Percentiles rank a stretch among this genome's conserved stretches.
phyloP scores from a whole-genome alignment of 345 rosid genomes.

The Hypericum androsaemum region DNA sequence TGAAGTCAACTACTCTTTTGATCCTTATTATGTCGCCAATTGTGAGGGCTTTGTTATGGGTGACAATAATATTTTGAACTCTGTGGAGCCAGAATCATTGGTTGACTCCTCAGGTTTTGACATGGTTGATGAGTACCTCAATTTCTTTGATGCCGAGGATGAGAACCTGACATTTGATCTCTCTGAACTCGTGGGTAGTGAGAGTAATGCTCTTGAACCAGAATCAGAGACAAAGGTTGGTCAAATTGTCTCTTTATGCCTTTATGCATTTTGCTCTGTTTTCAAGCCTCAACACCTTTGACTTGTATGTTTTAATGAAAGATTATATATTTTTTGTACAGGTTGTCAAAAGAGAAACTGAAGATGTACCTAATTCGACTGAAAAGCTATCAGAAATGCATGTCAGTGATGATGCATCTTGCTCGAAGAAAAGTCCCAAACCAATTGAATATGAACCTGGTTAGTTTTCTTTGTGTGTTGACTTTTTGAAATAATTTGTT shows the following conservation, averaged over 20 bases:
- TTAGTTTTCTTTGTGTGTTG: slow-evolving; percentile 17
- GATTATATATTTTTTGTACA: slow-evolving; percentile 18
- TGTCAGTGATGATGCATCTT: slow-evolving; percentile 36
- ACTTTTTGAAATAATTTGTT: too few species aligned
- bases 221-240: slow-evolving; percentile 2
- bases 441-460: slow-evolving; percentile 39
- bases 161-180: slow-evolving; percentile 46
- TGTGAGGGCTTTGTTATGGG: slow-evolving; percentile 50
- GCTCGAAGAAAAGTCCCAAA: slow-evolving; percentile 44
- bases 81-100: slow-evolving; percentile 27
- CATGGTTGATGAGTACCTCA: slow-evolving; percentile 55
- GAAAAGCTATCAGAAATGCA: slow-evolving; percentile 25
- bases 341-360: slow-evolving; percentile 33
- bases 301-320: slow-evolving; percentile 3
- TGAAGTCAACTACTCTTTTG: slow-evolving; percentile 26
- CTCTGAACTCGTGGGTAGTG: slow-evolving; percentile 34
- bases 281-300: neutral
- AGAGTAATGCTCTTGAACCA: slow-evolving; percentile 14
- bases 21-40: slow-evolving; percentile 27
- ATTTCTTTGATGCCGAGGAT: slow-evolving; percentile 51
- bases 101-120: slow-evolving; percentile 29
- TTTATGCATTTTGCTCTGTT: neutral
- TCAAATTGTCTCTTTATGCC: neutral
- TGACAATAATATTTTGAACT: slow-evolving; percentile 55
- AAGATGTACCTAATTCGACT: slow-evolving; percentile 23